Evolutionary conservation across 23 red algal genomes (phyloP).

Genomic region (Agarophyton chilense): DNA sequence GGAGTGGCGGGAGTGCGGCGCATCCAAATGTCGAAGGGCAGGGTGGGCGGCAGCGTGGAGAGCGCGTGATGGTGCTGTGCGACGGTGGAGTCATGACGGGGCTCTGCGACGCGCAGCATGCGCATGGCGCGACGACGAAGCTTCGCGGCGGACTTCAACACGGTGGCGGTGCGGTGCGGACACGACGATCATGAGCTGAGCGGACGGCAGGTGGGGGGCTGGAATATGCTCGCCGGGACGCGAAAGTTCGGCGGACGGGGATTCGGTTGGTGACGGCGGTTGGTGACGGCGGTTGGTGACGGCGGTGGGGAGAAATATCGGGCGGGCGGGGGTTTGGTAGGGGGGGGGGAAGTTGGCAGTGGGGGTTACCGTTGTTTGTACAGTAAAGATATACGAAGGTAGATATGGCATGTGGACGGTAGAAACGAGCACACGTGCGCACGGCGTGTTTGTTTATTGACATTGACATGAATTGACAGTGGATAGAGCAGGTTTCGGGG

Average conservation of each 20-base stretch:
- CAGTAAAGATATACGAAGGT: too few relatives aligned
- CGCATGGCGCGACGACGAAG: constrained; percentile 46
- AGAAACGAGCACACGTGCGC: neutral
- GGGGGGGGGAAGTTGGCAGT: too few relatives aligned
- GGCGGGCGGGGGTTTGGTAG: too few relatives aligned
- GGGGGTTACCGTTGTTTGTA: too few relatives aligned
- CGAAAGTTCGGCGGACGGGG: too few relatives aligned
- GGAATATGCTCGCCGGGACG: neutral
- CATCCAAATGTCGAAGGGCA: constrained; percentile 23
- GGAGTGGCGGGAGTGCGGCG: neutral
- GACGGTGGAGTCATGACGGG: constrained; percentile 4
- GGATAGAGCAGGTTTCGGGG: too few relatives aligned
- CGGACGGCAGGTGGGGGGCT: neutral
- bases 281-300: neutral
- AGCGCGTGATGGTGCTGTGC: constrained; percentile 9
- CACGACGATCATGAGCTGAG: neutral
- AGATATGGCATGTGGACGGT: neutral
- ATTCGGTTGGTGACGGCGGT: too few relatives aligned
- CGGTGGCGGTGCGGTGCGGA: neutral
- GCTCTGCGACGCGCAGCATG: constrained; percentile 19
- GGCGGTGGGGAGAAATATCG: too few relatives aligned
- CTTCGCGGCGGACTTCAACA: constrained; percentile 29
- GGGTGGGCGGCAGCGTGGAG: constrained; percentile 27
- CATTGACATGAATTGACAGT: too few relatives aligned
- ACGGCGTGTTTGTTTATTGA: neutral